phyloP scores from a whole-genome alignment of 208 protist species.

The Trypanosoma grayi region DNA sequence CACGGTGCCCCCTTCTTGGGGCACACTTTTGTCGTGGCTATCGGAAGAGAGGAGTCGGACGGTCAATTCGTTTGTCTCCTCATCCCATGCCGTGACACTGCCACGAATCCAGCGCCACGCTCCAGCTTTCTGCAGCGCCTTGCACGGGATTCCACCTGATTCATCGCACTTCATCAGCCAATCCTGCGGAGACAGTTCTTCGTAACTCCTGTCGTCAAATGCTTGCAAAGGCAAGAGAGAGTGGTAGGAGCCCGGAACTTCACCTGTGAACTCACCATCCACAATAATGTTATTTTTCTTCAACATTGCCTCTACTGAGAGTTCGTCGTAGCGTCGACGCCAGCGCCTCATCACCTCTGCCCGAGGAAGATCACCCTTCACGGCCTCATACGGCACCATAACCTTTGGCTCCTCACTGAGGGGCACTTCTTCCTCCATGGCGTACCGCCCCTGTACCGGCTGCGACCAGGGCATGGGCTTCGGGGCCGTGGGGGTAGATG shows the following conservation, averaged over 20 bases:
- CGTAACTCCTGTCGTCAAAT: constrained; percentile 92
- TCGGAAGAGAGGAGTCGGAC: constrained; percentile 39
- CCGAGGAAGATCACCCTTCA: constrained; percentile 79
- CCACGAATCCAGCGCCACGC: constrained; percentile 30
- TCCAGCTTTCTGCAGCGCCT: constrained; percentile 25
- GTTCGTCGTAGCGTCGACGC: constrained; percentile 56
- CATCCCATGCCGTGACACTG: constrained; percentile 34
- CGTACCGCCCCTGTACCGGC: constrained; percentile 15
- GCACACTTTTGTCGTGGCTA: background rate
- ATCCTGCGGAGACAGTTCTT: constrained; percentile 70
- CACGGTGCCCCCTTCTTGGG: background rate
- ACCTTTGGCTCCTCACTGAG: constrained; percentile 87
- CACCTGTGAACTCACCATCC: constrained; percentile 11
- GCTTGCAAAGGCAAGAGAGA: constrained; percentile 87
- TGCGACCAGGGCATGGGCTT: constrained; percentile 20
- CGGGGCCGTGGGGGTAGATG: background rate
- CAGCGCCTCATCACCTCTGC: constrained; percentile 82
- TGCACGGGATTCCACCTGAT: constrained; percentile 48
- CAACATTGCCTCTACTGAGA: constrained; percentile 70
- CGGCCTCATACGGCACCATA: constrained; percentile 62
- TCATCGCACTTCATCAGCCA: constrained; percentile 45
- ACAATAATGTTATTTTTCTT: constrained; percentile 53
- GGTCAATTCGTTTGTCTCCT: constrained; percentile 28
- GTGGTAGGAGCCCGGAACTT: constrained; percentile 40
- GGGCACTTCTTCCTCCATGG: constrained; percentile 13